Evolutionary conservation across 345 rosid species (phyloP).

Genomic region (Arabidopsis arenosa): DNA sequence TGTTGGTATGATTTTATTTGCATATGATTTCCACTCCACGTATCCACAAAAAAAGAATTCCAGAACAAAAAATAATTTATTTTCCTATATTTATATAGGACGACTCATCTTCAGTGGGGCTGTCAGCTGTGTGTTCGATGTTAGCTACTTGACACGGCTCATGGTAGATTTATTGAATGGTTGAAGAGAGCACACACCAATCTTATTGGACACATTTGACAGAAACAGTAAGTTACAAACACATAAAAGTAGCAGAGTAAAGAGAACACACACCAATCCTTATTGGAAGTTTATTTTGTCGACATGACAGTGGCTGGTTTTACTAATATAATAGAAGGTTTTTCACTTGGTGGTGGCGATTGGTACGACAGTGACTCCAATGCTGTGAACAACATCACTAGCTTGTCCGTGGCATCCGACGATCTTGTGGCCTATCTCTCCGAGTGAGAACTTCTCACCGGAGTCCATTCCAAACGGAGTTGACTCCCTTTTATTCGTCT

Average conservation of each 20-base stretch:
- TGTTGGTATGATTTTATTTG: too few relatives aligned
- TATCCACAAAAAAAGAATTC: too few relatives aligned
- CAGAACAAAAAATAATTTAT: neutral
- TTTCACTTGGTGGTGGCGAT: conserved; percentile 26
- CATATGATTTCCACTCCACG: too few relatives aligned
- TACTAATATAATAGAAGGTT: neutral
- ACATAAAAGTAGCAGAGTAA: too few relatives aligned
- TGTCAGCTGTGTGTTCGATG: neutral
- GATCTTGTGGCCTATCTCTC: conserved; percentile 32
- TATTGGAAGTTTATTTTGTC: too few relatives aligned
- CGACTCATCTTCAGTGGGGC: neutral
- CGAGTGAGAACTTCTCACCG: conserved; percentile 28
- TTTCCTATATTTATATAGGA: too few relatives aligned
- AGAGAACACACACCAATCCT: too few relatives aligned
- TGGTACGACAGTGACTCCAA: conserved; percentile 42
- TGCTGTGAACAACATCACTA: conserved; percentile 35
- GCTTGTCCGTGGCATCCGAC: conserved; percentile 45
- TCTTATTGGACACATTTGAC: too few relatives aligned
- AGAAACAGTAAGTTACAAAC: too few relatives aligned
- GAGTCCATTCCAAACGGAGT: conserved; percentile 23
- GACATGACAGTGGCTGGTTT: too few relatives aligned
- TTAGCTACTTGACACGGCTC: neutral
- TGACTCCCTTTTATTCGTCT: conserved; percentile 42
- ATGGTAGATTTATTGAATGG: neutral
- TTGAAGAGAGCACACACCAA: neutral